A percentile compares a stretch with the other conserved stretches of the same genome.
phyloP scores from a whole-genome alignment of 495 filamentous ascomycete genomes.

The Hyaloscypha finlandica region DNA sequence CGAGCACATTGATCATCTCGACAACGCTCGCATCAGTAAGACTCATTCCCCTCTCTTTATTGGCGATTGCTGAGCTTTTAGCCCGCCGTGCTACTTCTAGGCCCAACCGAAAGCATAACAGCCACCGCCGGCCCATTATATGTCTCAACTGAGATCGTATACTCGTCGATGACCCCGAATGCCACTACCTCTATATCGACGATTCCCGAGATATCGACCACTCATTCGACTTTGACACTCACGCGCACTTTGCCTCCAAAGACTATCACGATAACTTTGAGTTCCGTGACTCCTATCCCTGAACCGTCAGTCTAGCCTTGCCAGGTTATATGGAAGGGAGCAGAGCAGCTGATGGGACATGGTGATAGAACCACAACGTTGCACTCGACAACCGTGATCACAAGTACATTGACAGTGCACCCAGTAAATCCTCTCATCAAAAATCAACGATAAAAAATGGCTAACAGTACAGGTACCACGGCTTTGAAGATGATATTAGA shows the following conservation, averaged over 20 bases:
- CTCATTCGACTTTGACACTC: neutral
- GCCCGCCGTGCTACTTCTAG: conserved; percentile 1
- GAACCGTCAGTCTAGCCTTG: neutral
- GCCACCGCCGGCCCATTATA: neutral
- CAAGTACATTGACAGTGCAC: neutral
- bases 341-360: neutral
- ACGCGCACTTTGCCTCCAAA: neutral
- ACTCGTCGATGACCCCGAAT: conserved; percentile 3
- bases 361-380: conserved; percentile 3
- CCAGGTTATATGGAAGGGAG: neutral
- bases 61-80: neutral
- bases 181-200: neutral
- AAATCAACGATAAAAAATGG: neutral
- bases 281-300: neutral
- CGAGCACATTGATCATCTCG: conserved; percentile 4
- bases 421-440: neutral
- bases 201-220: neutral
- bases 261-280: conserved; percentile 1
- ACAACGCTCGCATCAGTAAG: conserved; percentile 9
- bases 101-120: conserved; percentile 3
- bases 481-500: neutral
- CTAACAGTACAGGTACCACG: neutral
- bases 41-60: neutral
- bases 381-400: neutral
- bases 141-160: neutral